Base-by-base conservation (phyloP, 805 yeast species). In the Saccharomycopsis malanga region DNA sequence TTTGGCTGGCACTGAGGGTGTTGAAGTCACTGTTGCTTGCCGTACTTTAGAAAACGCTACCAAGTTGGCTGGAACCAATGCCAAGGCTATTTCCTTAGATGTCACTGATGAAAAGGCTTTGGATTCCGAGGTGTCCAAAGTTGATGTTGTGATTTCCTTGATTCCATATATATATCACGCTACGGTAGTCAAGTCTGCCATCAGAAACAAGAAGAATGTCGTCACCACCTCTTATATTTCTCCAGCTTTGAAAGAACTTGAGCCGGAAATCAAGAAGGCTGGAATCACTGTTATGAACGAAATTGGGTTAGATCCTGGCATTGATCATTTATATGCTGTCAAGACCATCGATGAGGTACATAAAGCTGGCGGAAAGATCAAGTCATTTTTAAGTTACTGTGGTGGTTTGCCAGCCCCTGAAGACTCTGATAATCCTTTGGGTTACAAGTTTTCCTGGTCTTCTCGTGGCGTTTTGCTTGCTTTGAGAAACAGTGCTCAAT, bases 351-450 rank as follows among this genome's bases (percentile, higher is more conserved):
- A 87, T 63, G 98, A 93, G 71, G 97, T 93, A 51, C 98, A 93
- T 73, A 71, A 72, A 56, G 77, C 75, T 23, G 87, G 87, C 56
- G 98, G 98, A 65, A 86, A 93, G 73, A 86, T 93, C 70, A 86
- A 77, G 64, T 84, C 95, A 4, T 93, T 93, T 79, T 71, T 88
- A 59, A 87, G 96, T 5, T 93, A 87, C 83, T 93, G 98, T 72
- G 98, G 98, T 71, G 98, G 98, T 61, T 77, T 93, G 61, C 98
- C 98, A 56, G 93, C 98, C 27, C 97, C 98, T 54, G 98, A 91
- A 71, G 79, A 83, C 68, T 91, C 98, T 25, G 95, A 88, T 71
- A 93, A 93, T 72, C 98, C 98, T 49, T 75, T 93, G 65, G 98
- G 98, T 58, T 93, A 93, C 80, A 93, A 93, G 74, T 93, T 93